phyloP scores from a whole-genome alignment of 768 basidiomycete genomes.

The Boletus reticuloceps region DNA sequence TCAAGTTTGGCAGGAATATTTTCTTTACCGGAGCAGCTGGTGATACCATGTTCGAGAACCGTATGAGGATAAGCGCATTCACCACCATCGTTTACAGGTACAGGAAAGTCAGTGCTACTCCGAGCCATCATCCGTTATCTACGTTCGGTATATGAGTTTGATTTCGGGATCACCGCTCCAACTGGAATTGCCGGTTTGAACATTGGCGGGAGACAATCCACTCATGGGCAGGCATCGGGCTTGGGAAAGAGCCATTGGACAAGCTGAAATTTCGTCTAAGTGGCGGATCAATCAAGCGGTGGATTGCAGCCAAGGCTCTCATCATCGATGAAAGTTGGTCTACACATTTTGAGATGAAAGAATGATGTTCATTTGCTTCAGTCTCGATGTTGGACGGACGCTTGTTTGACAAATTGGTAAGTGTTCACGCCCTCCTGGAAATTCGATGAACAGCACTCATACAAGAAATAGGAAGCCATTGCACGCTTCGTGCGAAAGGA shows the following conservation, averaged over 20 bases:
- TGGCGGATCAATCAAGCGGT: conserved; percentile 35
- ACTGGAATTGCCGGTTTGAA: conserved; percentile 68
- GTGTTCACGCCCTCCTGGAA: conserved; percentile 34
- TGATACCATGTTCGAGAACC: conserved; percentile 21
- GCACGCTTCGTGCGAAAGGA: conserved; percentile 43
- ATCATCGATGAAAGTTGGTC: conserved; percentile 71
- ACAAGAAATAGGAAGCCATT: conserved; percentile 31
- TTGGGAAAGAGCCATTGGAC: conserved; percentile 50
- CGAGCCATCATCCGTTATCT: conserved; percentile 53
- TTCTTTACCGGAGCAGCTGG: conserved; percentile 80
- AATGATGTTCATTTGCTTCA: conserved; percentile 15
- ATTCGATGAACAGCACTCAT: conserved; percentile 1
- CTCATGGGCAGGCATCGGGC: conserved; percentile 61
- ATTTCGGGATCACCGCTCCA: conserved; percentile 62
- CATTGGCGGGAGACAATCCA: conserved; percentile 70
- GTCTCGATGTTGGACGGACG: conserved; percentile 77
- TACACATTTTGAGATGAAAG: background rate
- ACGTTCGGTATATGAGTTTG: conserved; percentile 26
- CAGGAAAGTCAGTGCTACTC: conserved; percentile 71
- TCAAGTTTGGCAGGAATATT: conserved; percentile 54
- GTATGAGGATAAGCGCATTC: background rate
- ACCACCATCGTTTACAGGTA: conserved; percentile 37
- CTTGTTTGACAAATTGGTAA: conserved; percentile 69
- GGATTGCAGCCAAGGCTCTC: conserved; percentile 51
- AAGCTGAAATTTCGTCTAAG: conserved; percentile 39